Base-by-base conservation (phyloP, 768 basidiomycete species). In the Tulasnella sp. region DNA sequence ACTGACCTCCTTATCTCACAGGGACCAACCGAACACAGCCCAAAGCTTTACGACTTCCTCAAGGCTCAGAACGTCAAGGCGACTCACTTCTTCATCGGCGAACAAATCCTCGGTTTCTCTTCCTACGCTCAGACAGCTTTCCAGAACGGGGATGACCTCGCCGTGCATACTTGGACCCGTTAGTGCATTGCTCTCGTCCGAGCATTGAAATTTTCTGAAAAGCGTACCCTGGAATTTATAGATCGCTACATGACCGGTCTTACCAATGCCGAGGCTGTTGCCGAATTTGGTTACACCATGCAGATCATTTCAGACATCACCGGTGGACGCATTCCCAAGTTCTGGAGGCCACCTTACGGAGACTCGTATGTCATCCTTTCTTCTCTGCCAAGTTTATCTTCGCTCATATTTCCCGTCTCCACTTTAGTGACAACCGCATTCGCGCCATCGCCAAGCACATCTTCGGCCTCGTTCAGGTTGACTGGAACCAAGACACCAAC, bases 71-170 rank as follows among this genome's bases (percentile, higher is more conserved):
- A 92, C 80, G 85, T 91, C 79, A 89, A 85, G n/a, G 92, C 92
- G 2, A 97, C 96, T 5, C 95, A 97, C 84, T 97, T 97, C 85
- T 90, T 96, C 88, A 97, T 98, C 82, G 96, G 96, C 28, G 84
- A 89, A 46, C 93, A 95, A 84, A 93, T 96, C 81, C 73, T 84
- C 48, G 87, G 93, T 84, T 90, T 91, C 8, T 84, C 87, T 11
- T 83, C 88, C 69, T 44, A 79, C 31, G 95, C 96, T 85, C 81
- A 86, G 79, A 83, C 84, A 12, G 92, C 91, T 0, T 91, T 91
- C 83, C 83, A 85, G 2, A 83, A 77, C 5, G 84, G 84, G 18
- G 86, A 85, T 12, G 85, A 86, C 64, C 84, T 87, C 48, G 86
- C 83, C 16, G 85, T 85, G 0, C 86, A 87, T 83, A 86, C 86